A percentile compares a stretch with the other conserved stretches of the same genome.
These are phyloP conservation scores for Trametes sanguinea DNA, from an alignment of 768 basidiomycete genomes.

Conservation along the genomic window DNA sequence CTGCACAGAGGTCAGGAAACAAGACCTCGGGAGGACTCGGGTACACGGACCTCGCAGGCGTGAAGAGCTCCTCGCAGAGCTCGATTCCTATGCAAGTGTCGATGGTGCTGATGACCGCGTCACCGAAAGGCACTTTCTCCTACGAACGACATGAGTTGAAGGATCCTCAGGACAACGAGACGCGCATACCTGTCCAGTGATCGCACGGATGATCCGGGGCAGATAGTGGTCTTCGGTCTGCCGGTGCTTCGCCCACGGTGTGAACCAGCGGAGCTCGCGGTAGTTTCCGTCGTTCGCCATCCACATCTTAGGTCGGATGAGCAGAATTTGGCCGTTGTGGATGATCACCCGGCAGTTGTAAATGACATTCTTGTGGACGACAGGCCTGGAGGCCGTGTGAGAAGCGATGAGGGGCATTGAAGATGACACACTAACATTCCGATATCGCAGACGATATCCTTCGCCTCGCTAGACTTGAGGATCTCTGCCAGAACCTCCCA, in stretches of 20 bases:
- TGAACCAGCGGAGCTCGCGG: conserved; percentile 79
- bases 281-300: conserved; percentile 99
- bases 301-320: conserved; percentile 99
- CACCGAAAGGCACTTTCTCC: conserved; percentile 93
- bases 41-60: conserved; percentile 76
- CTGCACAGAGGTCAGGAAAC: conserved; percentile 42
- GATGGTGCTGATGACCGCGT: conserved; percentile 87
- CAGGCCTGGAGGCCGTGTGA: conserved; percentile 63
- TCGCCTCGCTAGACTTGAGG: conserved; percentile 71
- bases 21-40: neutral
- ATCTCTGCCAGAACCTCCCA: conserved; percentile 98
- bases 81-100: conserved; percentile 98
- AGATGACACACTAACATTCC: conserved; percentile 66
- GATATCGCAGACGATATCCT: conserved; percentile 92
- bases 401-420: neutral
- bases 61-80: conserved; percentile 96
- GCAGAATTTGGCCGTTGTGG: conserved; percentile 80
- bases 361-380: conserved; percentile 96
- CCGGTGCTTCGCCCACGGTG: conserved; percentile 90
- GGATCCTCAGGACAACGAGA: neutral
- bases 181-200: conserved; percentile 78
- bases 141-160: conserved; percentile 32
- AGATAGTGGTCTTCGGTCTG: conserved; percentile 91
- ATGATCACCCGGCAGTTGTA: conserved; percentile 96
- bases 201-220: conserved; percentile 82